phyloP scores from a whole-genome alignment of 257 asterid species.

The Solanum corneliomulleri region DNA sequence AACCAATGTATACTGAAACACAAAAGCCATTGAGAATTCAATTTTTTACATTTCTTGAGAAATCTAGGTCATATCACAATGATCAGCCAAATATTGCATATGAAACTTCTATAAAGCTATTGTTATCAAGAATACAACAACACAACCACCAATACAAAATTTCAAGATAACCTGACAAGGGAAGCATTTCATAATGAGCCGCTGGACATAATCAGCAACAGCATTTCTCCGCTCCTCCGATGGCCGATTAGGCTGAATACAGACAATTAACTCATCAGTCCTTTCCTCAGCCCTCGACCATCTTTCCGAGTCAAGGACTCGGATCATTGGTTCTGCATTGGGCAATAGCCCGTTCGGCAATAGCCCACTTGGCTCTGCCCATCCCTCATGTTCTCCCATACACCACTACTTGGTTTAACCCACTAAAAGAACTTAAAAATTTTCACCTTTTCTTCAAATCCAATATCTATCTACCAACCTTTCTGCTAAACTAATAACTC shows the following conservation, averaged over 20 bases:
- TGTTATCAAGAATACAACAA: background rate
- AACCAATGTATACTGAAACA: background rate
- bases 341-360: conserved; percentile 75
- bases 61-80: background rate
- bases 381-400: conserved; percentile 87
- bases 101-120: background rate
- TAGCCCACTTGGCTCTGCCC: conserved; percentile 64
- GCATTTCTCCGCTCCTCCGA: conserved; percentile 22
- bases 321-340: conserved; percentile 55
- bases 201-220: conserved; percentile 24
- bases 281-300: conserved; percentile 89
- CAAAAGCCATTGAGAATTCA: background rate
- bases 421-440: background rate
- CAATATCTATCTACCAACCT: background rate
- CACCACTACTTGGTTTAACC: conserved; percentile 2
- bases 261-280: conserved; percentile 71
- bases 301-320: conserved; percentile 55
- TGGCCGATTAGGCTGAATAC: conserved; percentile 78
- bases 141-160: background rate
- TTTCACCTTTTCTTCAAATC: background rate
- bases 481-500: background rate
- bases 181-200: conserved; percentile 11
- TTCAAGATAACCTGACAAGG: conserved; percentile 26
- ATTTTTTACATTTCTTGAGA: background rate
- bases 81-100: background rate